These are phyloP conservation scores for Glonium stellatum DNA, from an alignment of 495 filamentous ascomycete species.

Conservation along the genomic window DNA sequence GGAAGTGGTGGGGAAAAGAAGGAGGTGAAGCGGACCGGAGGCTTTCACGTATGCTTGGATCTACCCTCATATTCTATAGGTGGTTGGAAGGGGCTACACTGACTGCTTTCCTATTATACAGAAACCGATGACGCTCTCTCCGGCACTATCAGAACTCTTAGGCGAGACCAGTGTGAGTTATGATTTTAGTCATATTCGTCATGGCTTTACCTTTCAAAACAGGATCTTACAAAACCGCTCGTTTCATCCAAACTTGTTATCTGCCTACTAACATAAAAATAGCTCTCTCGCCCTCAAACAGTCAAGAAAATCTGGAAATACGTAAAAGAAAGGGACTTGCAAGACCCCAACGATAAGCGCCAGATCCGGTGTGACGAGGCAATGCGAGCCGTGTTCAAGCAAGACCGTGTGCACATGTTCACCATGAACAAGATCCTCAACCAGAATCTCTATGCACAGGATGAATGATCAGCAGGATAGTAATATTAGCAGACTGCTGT, in stretches of 20 bases:
- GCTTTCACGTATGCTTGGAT: constrained; percentile 56
- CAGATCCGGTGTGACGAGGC: constrained; percentile 88
- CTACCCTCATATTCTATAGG: not conserved
- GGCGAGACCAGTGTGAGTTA: constrained; percentile 43
- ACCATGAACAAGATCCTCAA: constrained; percentile 85
- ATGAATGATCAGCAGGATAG: constrained; percentile 43
- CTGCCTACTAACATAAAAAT: not conserved
- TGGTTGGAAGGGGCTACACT: too few species aligned
- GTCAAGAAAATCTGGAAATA: constrained; percentile 95
- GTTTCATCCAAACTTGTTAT: not conserved
- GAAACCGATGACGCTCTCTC: constrained; percentile 63
- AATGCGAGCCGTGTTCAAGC: constrained; percentile 84
- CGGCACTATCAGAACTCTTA: constrained; percentile 55
- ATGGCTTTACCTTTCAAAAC: not conserved
- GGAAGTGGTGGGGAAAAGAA: constrained; percentile 56
- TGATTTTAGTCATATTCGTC: constrained; percentile 6
- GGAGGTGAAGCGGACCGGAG: constrained; percentile 58
- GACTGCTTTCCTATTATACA: constrained; percentile 26
- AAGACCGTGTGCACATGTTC: constrained; percentile 92
- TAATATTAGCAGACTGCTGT: not conserved
- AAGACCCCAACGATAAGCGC: constrained; percentile 83
- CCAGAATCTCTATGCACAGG: constrained; percentile 57
- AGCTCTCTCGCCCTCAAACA: constrained; percentile 88
- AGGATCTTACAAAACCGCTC: not conserved
- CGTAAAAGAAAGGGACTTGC: constrained; percentile 77